Evolutionary conservation across 805 yeast genomes (phyloP).

Genomic region (Candida adriatica): DNA sequence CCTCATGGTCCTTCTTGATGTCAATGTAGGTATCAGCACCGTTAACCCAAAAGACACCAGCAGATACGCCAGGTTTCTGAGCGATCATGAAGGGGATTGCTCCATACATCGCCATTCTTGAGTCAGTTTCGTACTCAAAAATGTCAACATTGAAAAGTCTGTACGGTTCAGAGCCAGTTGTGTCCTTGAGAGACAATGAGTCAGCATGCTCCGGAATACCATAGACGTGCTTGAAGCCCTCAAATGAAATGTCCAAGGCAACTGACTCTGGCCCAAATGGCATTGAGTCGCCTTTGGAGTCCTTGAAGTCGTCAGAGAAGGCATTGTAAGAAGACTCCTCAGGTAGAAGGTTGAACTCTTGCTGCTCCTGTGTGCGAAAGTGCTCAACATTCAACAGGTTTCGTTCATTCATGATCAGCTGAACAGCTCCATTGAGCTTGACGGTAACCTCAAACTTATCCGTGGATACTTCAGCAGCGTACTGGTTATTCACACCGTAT

Average conservation of each 20-base stretch:
- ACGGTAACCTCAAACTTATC: slow-evolving; percentile 47
- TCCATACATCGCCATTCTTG: slow-evolving; percentile 91
- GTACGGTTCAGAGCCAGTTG: slow-evolving; percentile 62
- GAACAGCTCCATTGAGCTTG: slow-evolving; percentile 35
- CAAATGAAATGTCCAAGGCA: slow-evolving; percentile 68
- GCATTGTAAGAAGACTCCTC: slow-evolving; percentile 61
- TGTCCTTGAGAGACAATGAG: slow-evolving; percentile 64
- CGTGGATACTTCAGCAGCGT: slow-evolving; percentile 36
- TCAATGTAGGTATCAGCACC: slow-evolving; percentile 91
- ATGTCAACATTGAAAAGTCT: slow-evolving; percentile 90
- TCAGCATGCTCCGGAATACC: slow-evolving; percentile 99
- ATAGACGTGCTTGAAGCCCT: slow-evolving; percentile 55
- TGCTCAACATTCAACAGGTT: slow-evolving; percentile 80
- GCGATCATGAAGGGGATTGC: slow-evolving; percentile 85
- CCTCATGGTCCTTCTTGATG: slow-evolving; percentile 34
- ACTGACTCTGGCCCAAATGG: slow-evolving; percentile 89
- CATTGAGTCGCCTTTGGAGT: slow-evolving; percentile 54
- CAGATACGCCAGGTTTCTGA: slow-evolving; percentile 45
- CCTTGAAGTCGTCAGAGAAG: slow-evolving; percentile 67
- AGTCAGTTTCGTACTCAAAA: slow-evolving; percentile 82
- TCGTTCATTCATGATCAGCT: slow-evolving; percentile 60
- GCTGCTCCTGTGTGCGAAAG: slow-evolving; percentile 43
- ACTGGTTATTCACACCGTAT: slow-evolving; percentile 36
- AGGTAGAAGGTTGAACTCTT: slow-evolving; percentile 36
- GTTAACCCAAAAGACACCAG: slow-evolving; percentile 88